A percentile compares a stretch with the other conserved stretches of the same genome.
Evolutionary conservation across 371 early-diverging fungal genomes (phyloP).

Genomic region (Mortierella sp.): DNA sequence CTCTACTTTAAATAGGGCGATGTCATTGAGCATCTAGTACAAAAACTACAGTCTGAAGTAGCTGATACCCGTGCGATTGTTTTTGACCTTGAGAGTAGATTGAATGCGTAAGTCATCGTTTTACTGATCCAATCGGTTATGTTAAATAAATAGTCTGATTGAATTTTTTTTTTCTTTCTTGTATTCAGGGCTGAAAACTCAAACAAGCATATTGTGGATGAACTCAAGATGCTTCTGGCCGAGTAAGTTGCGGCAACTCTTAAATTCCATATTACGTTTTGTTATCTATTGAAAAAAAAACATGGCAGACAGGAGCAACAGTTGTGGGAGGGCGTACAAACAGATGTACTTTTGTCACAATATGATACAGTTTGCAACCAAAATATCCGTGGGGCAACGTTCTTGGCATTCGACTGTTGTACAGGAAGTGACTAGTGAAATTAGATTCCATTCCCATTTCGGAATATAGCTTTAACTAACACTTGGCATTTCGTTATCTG

Average conservation of each 20-base stretch:
- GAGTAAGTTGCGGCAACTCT: no score
- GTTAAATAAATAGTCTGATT: background rate
- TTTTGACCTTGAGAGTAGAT: conserved; percentile 44
- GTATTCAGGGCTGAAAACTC: conserved; percentile 43
- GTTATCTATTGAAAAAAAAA: background rate
- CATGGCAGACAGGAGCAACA: background rate
- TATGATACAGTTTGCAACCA: no score
- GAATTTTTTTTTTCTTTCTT: conserved; percentile 2
- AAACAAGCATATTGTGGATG: conserved; percentile 54
- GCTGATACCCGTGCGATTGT: conserved; percentile 51
- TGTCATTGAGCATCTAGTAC: conserved; percentile 42
- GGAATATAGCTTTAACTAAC: background rate
- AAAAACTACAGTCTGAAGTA: conserved; percentile 48
- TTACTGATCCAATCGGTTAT: background rate
- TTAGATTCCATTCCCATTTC: background rate
- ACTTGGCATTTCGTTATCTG: background rate
- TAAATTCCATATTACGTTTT: no score
- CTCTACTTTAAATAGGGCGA: conserved; percentile 25
- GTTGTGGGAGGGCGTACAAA: background rate
- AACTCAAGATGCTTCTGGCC: conserved; percentile 46
- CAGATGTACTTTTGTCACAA: no score
- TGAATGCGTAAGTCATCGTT: conserved; percentile 39
- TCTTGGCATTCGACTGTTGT: background rate
- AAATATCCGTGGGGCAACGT: background rate
- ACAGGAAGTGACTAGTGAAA: background rate